These are phyloP conservation scores for Spongiforma sp. DNA, from an alignment of 1,284 basidiomycete genomes.

Conservation along the genomic window DNA sequence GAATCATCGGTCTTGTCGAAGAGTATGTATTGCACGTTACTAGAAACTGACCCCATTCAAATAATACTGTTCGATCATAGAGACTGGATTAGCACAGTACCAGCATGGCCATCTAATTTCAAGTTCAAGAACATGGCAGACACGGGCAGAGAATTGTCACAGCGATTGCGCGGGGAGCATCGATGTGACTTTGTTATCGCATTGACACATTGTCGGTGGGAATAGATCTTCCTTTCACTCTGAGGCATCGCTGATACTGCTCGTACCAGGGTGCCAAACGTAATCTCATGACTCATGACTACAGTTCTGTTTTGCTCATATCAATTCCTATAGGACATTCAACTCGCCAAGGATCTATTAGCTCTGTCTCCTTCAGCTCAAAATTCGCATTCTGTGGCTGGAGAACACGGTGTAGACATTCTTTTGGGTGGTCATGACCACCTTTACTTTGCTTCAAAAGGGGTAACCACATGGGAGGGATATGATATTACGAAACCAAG, in stretches of 20 bases:
- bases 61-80: slow-evolving; percentile 30
- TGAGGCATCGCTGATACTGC: slow-evolving; percentile 3
- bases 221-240: background rate
- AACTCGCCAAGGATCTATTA: slow-evolving; percentile 63
- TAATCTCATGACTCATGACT: slow-evolving; percentile 25
- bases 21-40: slow-evolving; percentile 46
- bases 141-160: slow-evolving; percentile 58
- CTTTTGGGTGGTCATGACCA: slow-evolving; percentile 94
- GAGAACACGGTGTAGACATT: slow-evolving; percentile 82
- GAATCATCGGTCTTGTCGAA: slow-evolving; percentile 74
- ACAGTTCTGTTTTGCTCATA: slow-evolving; percentile 29
- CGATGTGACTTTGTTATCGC: slow-evolving; percentile 72
- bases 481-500: slow-evolving; percentile 61
- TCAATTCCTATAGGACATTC: slow-evolving; percentile 57
- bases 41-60: too few relatives aligned
- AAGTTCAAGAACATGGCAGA: slow-evolving; percentile 61
- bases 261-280: slow-evolving; percentile 53
- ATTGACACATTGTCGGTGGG: slow-evolving; percentile 66
- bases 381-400: slow-evolving; percentile 45
- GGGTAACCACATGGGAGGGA: slow-evolving; percentile 75
- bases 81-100: slow-evolving; percentile 75
- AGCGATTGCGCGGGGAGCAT: slow-evolving; percentile 58
- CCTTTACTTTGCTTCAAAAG: slow-evolving; percentile 82
- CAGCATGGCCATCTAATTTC: slow-evolving; percentile 71
- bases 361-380: slow-evolving; percentile 66